Conservation (phyloP, 805 yeast species). For the Debaryomyces hansenii region DNA sequence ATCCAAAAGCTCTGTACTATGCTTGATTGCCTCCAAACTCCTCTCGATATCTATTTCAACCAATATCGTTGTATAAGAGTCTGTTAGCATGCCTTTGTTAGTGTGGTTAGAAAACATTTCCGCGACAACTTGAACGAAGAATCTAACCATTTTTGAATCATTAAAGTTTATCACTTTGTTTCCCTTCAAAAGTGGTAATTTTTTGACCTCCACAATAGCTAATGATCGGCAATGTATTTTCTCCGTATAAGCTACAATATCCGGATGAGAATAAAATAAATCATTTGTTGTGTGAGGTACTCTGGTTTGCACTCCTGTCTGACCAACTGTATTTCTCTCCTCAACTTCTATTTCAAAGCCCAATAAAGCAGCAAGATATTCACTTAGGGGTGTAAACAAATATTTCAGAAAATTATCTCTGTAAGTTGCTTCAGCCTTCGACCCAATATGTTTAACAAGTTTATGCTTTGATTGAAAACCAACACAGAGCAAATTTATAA, state of each 20-base stretch:
- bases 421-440: no score
- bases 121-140: neutral
- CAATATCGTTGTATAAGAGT: neutral
- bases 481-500: neutral
- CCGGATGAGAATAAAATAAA: neutral
- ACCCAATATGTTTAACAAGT: neutral
- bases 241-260: neutral
- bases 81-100: neutral
- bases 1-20: no score
- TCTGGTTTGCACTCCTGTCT: neutral
- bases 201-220: neutral
- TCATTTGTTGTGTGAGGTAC: neutral
- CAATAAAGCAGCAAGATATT: neutral
- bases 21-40: no score
- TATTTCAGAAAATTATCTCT: neutral
- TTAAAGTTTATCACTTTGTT: neutral
- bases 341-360: neutral
- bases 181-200: neutral
- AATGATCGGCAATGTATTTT: neutral
- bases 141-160: neutral
- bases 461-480: neutral
- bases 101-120: neutral
- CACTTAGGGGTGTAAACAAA: neutral
- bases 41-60: neutral
- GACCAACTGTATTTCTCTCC: neutral